Evolutionary conservation across 192 early-diverging fungal species (phyloP), one percentile per base, ranked within the genome.

Genomic region (Powellomyces hirtus): DNA sequence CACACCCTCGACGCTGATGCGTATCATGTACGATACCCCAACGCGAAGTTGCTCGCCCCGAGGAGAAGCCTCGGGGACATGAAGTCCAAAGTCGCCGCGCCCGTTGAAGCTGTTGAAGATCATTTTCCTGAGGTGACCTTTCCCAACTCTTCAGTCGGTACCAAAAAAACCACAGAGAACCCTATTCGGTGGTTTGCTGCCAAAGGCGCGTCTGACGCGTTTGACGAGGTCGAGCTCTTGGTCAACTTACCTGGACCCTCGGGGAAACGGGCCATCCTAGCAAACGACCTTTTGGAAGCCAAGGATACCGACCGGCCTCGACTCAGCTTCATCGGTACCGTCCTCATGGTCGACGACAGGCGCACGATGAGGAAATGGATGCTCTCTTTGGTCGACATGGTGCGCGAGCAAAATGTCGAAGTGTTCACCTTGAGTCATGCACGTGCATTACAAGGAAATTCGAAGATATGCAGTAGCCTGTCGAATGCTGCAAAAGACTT

Each of bases 1-100:
- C 65, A 67, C 42, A 67, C 65, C n/a, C 1, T 67, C 20, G 65
- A 67, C 30, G 65, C 65, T 18, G 59, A 10, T 31, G 65, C 59
- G 35, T 67, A 64, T 24, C 66, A 27, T 22, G 29, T 10, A n/a
- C 11, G 59, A 10, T 67, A 66, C 38, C 65, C 65, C 16, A 67
- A 64, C 27, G 62, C 62, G 10, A 64, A 64, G 45, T 27, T 64
- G 42, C 1, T 64, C 13, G 62, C 62, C 45, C 62, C 62, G 14
- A 24, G 59, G 0, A 18, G 18, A 16, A n/a, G 22, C 1, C 16
- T 61, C 11, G 31, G 16, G 20, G 0, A 14, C 13, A 16, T 61
- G 13, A 16, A 61, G 3, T 18, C 27, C 14, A 61, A 61, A 2
- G 22, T 36, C 13, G 36, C 13, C 18, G 29, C 11, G 18, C n/a